Base-by-base conservation (phyloP, 2,329 filamentous ascomycete genomes). In the Cladosporium sp. region DNA sequence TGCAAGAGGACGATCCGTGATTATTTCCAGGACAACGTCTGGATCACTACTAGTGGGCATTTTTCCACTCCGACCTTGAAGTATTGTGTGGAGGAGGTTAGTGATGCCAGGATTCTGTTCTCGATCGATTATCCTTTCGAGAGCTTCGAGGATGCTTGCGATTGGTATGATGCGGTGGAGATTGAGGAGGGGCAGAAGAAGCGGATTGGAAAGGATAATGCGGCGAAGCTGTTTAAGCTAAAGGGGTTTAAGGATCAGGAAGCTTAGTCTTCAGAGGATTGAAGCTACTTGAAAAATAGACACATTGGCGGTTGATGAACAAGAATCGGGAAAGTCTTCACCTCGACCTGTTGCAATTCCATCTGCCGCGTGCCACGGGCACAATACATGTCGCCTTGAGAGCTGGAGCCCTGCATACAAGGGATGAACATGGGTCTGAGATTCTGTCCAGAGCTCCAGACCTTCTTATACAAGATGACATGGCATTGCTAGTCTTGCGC, bases 1-100 rank as follows among this genome's bases (percentile, higher is more conserved):
- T 78, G 75, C 65, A 72, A 78, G 65, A 72, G 72, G 64, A 66
- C 64, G 1, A 68, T 70, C 55, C 69, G 69, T 16, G 71, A 80
- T 15, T 81, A 80, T 62, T 81, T 80, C 62, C 68, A 67, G 18
- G 56, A 72, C 33, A 80, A 80, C 60, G 67, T 81, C 50, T 81
- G 75, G 74, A 73, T 80, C 55, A 81, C 78, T 3, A 80, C 78
- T 0, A 73, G 69, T 49, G 78, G 78, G 0, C 74, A 80, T 59
- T 81, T 80, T 56, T 79, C 74, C 0, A 79, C 76, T 0, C 63
- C 72, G 1, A 77, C 76, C 1, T 61, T 80, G 38, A 67, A 78
- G 53, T 80, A 71, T 46, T 73, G 72, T 39, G 67, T 76, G 16
- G 66, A 68, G 16, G 70, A 78, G 55, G 65, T 80, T 22, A 71